Evolutionary conservation across 2,329 filamentous ascomycete genomes (phyloP), one percentile per base, ranked within the genome.

Genomic region (Exophiala spinifera): DNA sequence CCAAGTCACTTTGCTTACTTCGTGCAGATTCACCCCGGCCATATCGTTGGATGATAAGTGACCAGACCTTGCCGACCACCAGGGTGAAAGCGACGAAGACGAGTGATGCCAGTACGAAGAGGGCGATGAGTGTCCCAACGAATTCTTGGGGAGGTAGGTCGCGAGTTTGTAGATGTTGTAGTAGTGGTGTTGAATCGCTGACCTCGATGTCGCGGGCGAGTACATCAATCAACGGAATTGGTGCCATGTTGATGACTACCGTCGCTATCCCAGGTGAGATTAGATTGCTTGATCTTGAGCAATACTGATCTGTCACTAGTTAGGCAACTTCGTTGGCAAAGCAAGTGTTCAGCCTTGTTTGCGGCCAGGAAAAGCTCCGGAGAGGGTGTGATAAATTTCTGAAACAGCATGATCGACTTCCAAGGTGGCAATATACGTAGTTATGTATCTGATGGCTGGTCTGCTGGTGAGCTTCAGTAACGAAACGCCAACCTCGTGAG

Each of bases 1-100:
- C 47, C 51, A 51, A 55, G 48, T 57, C 54, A 37, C 51, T 57
- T 2, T 44, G 36, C 28, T 46, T 56, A 10, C 28, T 6, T 31
- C 28, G 28, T 31, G 8, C 28, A 10, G 28, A 31, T 31, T 6
- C 28, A 8, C 42, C 19, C 42, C 42, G 5, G 11, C 42, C 25
- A 33, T 20, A 20, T 19, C 40, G 49, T 34, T 17, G 15, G 3
- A 40, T 40, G 11, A 37, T 11, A 19, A 47, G 2, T 44, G 31
- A 51, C 55, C 55, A 57, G 14, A 51, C 28, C 33, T 36, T 49
- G 23, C 15, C 47, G 25, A 58, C 25, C 4, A 53, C 23, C 17
- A 55, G 21, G 6, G 37, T 20, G 15, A 47, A 37, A 15, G 48
- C 42, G 23, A 44, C 37, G 14, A 55, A 14, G 15, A 55, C 39